These are phyloP conservation scores for Colletotrichum siamense DNA, from an alignment of 2,329 filamentous ascomycete genomes.

Conservation along the genomic window DNA sequence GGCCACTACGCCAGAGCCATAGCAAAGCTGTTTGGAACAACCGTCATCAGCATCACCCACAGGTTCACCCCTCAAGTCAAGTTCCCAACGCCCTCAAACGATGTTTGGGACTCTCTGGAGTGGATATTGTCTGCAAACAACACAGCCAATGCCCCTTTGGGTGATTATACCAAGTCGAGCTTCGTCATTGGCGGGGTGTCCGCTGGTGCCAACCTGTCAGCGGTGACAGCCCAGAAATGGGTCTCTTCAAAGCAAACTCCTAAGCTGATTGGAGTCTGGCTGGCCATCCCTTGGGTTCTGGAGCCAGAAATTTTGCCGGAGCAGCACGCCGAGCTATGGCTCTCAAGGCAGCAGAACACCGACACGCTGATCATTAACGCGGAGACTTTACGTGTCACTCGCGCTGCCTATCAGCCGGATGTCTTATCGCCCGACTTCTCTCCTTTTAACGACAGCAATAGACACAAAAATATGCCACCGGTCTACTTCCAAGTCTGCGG, in stretches of 20 bases:
- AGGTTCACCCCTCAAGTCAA: conserved; percentile 50
- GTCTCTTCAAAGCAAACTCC: background rate
- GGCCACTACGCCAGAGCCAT: background rate
- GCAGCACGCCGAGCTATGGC: conserved; percentile 41
- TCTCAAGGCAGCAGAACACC: conserved; percentile 46
- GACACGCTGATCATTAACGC: conserved; percentile 37
- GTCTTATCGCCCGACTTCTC: conserved; percentile 30
- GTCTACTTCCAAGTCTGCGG: conserved; percentile 54
- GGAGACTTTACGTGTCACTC: conserved; percentile 28
- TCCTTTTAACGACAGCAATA: conserved; percentile 35
- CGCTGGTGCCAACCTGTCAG: conserved; percentile 22
- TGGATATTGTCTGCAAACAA: conserved; percentile 13
- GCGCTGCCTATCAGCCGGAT: conserved; percentile 33
- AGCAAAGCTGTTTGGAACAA: background rate
- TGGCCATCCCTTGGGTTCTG: conserved; percentile 1
- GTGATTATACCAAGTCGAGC: background rate
- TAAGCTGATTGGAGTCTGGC: conserved; percentile 4
- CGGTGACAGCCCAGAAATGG: conserved; percentile 17
- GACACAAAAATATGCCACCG: conserved; percentile 42
- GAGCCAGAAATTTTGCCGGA: conserved; percentile 25
- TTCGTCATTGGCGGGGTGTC: conserved; percentile 24
- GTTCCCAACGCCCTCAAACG: conserved; percentile 47
- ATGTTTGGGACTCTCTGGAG: conserved; percentile 41
- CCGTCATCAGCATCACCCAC: conserved; percentile 49
- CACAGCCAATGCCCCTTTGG: background rate